Conservation (phyloP, 2,329 filamentous ascomycete species). For the Hypomyces perniciosus region DNA sequence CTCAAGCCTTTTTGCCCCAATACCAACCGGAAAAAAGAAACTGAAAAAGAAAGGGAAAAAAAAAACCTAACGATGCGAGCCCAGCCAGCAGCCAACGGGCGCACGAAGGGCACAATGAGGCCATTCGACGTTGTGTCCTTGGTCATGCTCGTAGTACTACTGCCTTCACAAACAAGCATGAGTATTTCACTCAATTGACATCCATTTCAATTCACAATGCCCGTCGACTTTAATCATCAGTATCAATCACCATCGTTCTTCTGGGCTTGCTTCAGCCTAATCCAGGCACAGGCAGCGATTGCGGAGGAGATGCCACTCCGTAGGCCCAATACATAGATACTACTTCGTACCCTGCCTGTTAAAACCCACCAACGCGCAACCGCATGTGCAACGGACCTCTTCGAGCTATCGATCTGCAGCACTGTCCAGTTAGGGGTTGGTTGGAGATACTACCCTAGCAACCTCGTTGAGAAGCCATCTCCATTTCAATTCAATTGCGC, state of each 20-base stretch:
- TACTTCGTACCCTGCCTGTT: not conserved
- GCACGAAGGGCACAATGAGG: not conserved
- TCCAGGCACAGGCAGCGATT: not conserved
- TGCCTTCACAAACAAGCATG: too few species aligned
- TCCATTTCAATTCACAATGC: not conserved
- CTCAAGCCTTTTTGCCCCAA: not conserved
- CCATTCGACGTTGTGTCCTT: not conserved
- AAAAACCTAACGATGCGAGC: not conserved
- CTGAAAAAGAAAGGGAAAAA: not conserved
- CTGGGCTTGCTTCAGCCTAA: too few species aligned
- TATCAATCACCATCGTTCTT: too few species aligned
- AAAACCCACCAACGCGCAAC: not conserved
- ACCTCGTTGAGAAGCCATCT: too few species aligned
- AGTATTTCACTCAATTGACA: not conserved
- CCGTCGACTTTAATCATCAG: too few species aligned
- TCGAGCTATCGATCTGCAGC: conserved; percentile 9
- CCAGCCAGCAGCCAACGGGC: not conserved
- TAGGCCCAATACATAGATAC: too few species aligned
- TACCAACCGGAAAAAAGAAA: not conserved
- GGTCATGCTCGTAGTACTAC: too few species aligned
- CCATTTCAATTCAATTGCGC: too few species aligned
- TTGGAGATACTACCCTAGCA: too few species aligned
- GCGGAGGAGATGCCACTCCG: conserved; percentile 1
- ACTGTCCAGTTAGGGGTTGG: conserved; percentile 7
- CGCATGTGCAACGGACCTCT: conserved; percentile 7